Conservation (phyloP, 2,329 filamentous ascomycete species). For the Biscogniauxia sp. region DNA sequence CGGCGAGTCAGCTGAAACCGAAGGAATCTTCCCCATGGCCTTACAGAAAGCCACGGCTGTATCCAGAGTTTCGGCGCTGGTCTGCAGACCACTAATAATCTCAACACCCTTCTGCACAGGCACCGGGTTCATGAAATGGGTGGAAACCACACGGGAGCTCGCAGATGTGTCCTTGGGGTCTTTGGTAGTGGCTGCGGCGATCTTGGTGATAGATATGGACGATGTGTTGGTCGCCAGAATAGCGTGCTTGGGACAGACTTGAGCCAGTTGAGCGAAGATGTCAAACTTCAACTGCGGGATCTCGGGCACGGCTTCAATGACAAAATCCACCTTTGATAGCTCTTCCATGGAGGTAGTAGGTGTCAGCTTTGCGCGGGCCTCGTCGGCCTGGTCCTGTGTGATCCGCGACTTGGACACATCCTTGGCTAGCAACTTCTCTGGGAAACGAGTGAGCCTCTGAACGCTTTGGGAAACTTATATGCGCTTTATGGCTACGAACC, state of each 20-base stretch:
- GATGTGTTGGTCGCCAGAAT: slow-evolving; percentile 97
- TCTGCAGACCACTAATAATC: slow-evolving; percentile 94
- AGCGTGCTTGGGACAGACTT: slow-evolving; percentile 78
- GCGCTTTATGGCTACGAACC: slow-evolving; percentile 48
- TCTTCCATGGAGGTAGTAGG: slow-evolving; percentile 72
- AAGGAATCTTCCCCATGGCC: slow-evolving; percentile 89
- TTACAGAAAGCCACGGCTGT: slow-evolving; percentile 83
- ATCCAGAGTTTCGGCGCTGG: slow-evolving; percentile 75
- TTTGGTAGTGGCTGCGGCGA: slow-evolving; percentile 79
- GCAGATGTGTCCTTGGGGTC: slow-evolving; percentile 78
- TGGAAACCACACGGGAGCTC: slow-evolving; percentile 85
- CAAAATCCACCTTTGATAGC: slow-evolving; percentile 84
- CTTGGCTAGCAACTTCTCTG: slow-evolving; percentile 90
- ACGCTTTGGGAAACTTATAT: not conserved
- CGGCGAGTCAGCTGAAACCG: slow-evolving; percentile 82
- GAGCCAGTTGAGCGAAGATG: slow-evolving; percentile 80
- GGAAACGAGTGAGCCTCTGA: slow-evolving; percentile 10
- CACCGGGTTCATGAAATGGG: slow-evolving; percentile 99
- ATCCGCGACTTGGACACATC: slow-evolving; percentile 86
- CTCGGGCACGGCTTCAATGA: slow-evolving; percentile 96
- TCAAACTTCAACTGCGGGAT: slow-evolving; percentile 82
- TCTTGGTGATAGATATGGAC: slow-evolving; percentile 96
- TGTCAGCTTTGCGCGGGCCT: slow-evolving; percentile 66
- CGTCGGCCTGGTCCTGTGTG: slow-evolving; percentile 75
- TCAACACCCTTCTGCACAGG: slow-evolving; percentile 96